Percentiles rank a stretch among this genome's conserved stretches.
These are phyloP conservation scores for Stagonosporopsis vannaccii DNA, from an alignment of 2,329 filamentous ascomycete genomes.

Conservation along the genomic window DNA sequence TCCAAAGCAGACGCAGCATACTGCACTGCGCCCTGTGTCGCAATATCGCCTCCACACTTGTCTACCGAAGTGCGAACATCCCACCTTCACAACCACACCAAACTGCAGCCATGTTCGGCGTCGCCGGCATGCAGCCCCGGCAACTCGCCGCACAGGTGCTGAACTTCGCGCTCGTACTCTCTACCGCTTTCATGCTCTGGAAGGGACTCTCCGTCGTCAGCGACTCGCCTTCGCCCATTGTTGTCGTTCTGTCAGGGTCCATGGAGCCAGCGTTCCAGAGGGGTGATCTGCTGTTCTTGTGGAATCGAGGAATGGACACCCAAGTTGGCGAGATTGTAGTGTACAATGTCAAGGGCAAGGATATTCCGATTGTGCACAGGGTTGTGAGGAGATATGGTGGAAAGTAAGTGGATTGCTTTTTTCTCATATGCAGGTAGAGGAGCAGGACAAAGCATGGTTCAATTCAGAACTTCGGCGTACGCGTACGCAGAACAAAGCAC, in stretches of 20 bases:
- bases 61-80: background rate
- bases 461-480: background rate
- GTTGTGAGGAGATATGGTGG: slow-evolving; percentile 76
- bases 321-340: slow-evolving; percentile 77
- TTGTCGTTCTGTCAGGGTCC: slow-evolving; percentile 82
- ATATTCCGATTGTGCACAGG: slow-evolving; percentile 96
- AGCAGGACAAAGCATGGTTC: background rate
- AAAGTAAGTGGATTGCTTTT: slow-evolving; percentile 53
- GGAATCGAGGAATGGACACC: slow-evolving; percentile 72
- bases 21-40: background rate
- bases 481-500: background rate
- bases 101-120: slow-evolving; percentile 47
- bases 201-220: slow-evolving; percentile 83
- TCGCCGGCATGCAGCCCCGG: slow-evolving; percentile 74
- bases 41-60: background rate
- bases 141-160: slow-evolving; percentile 82
- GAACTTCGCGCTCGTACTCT: slow-evolving; percentile 90
- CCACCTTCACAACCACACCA: slow-evolving; percentile 8
- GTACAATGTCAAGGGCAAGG: slow-evolving; percentile 88
- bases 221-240: slow-evolving; percentile 72
- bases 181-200: slow-evolving; percentile 91
- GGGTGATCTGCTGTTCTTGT: slow-evolving; percentile 77
- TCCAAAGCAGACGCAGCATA: background rate
- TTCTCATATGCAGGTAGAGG: background rate
- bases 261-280: slow-evolving; percentile 87